Base-by-base conservation (phyloP, 129 eudicot genomes). In the Silybum marianum region DNA sequence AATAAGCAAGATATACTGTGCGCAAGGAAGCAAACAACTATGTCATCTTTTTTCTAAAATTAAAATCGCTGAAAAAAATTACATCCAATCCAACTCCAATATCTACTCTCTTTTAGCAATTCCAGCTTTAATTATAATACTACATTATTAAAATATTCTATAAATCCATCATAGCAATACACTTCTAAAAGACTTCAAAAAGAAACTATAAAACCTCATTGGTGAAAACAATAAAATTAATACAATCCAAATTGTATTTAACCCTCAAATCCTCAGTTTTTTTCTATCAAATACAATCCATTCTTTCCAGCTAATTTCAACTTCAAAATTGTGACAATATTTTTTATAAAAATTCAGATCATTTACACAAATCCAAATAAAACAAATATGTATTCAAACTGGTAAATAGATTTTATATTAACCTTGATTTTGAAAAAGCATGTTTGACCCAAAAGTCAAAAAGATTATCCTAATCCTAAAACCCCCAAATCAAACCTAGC, bases 381-480 rank as follows among this genome's bases (percentile, higher is more conserved):
- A 66, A 66, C 24, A 18, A 63, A 65, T 40, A 39, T 8, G 25
- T 14, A 34, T 24, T 22, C 80, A 38, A 24, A 58, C 12, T 24
- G 44, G 40, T 72, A 32, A 48, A 10, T 11, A 32, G 6, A 32
- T 48, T 30, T 30, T 4, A 80, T 42, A 73, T 81, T 12, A 73
- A 12, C 30, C 2, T n/a, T 63, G 58, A 63, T 62, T 65, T 73
- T 73, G 36, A 66, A 67, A 80, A 32, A 80, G 30, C 46, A 80
- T 34, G 60, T 21, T 71, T 22, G 63, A 80, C 58, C 70, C 54
- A 22, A 71, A 79, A 79, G 77, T 63, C 39, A 78, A 40, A 44
- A 78, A 8, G 25, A 26, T 66, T 9, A 81, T 42, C 76, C 18
- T 34, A 75, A 77, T 60, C 86, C 58, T 70, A 77, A 83, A 77